Conservation (phyloP, 345 rosid species). For the Acer negundo region DNA sequence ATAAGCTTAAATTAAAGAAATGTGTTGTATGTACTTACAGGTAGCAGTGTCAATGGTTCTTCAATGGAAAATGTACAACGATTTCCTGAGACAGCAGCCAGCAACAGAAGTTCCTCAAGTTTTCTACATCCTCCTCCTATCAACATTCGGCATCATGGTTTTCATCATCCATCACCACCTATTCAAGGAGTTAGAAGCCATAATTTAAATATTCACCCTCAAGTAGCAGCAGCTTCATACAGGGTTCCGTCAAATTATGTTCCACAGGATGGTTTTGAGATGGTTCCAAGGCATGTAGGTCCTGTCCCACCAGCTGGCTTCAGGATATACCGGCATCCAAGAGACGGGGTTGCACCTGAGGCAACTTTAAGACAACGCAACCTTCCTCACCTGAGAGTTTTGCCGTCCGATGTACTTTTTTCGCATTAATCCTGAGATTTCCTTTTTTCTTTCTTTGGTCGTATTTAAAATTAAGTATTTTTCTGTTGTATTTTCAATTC, state of each 20-base stretch:
- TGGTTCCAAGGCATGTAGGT: slow-evolving; percentile 51
- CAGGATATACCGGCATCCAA: slow-evolving; percentile 49
- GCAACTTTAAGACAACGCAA: slow-evolving; percentile 46
- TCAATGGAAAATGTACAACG: slow-evolving; percentile 51
- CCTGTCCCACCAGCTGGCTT: slow-evolving; percentile 49
- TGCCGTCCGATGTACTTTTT: slow-evolving; percentile 57
- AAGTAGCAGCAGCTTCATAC: slow-evolving; percentile 46
- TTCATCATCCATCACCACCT: slow-evolving; percentile 47
- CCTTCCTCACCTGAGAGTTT: slow-evolving; percentile 57
- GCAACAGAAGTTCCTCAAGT: slow-evolving; percentile 46
- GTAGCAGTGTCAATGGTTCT: slow-evolving; percentile 44
- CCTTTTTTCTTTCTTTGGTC: slow-evolving; percentile 6
- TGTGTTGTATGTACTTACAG: slow-evolving; percentile 17
- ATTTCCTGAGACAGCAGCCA: slow-evolving; percentile 45
- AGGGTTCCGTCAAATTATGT: slow-evolving; percentile 42
- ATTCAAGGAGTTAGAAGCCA: slow-evolving; percentile 65
- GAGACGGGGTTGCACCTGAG: slow-evolving; percentile 38
- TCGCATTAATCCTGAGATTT: slow-evolving; percentile 5
- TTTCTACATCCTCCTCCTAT: slow-evolving; percentile 43
- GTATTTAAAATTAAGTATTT: background rate
- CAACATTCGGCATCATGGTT: slow-evolving; percentile 39
- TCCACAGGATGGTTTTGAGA: slow-evolving; percentile 51
- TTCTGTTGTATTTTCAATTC: background rate
- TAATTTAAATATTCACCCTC: slow-evolving; percentile 48
- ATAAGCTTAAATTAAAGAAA: background rate